Evolutionary conservation across 495 filamentous ascomycete species (phyloP).

Genomic region (Penicillium coffeae): DNA sequence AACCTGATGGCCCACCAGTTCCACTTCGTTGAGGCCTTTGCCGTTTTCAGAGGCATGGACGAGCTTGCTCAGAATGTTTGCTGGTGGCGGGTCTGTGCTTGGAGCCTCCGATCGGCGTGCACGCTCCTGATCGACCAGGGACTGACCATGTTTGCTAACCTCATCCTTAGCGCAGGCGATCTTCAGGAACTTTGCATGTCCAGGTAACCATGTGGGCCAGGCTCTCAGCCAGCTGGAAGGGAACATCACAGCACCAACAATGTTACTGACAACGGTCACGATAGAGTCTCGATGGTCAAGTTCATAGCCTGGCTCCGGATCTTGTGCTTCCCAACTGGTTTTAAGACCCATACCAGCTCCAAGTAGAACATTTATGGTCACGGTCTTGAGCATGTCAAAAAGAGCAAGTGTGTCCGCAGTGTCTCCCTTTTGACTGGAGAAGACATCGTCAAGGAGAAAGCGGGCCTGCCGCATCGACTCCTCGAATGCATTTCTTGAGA

Average conservation of each 20-base stretch:
- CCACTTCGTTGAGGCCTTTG: constrained; percentile 3
- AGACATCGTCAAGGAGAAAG: neutral
- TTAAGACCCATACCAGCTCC: constrained; percentile 1
- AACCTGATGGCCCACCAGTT: constrained; percentile 52
- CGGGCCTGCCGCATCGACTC: neutral
- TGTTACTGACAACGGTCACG: neutral
- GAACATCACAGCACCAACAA: neutral
- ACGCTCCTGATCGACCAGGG: neutral
- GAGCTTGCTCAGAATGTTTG: constrained; percentile 1
- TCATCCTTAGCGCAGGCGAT: neutral
- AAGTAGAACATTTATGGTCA: constrained; percentile 1
- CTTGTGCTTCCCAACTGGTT: neutral
- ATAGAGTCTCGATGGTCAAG: neutral
- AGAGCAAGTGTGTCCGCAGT: neutral
- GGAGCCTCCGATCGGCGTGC: neutral
- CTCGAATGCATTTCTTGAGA: neutral
- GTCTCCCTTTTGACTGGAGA: neutral
- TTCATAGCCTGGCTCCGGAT: neutral
- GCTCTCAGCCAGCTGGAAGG: neutral
- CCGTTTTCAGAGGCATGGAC: neutral
- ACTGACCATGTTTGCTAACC: neutral
- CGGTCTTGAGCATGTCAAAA: constrained; percentile 1
- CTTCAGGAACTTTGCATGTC: neutral
- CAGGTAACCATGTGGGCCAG: constrained; percentile 1
- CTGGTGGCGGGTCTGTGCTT: neutral